Conservation (phyloP, 2,329 filamentous ascomycete genomes). For the Colletotrichum shisoi region DNA sequence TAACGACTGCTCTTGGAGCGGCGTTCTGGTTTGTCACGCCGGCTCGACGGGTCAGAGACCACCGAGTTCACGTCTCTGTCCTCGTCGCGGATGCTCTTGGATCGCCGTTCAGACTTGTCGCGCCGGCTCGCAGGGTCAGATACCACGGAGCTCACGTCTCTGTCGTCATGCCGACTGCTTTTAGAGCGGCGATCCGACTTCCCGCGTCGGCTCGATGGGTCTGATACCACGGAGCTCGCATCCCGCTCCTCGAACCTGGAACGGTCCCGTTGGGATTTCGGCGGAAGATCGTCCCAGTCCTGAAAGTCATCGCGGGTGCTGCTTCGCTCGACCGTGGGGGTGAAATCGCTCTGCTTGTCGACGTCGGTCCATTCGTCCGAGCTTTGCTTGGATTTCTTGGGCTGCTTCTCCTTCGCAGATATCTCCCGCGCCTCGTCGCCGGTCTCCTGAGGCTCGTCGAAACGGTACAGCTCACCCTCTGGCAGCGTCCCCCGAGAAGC, state of each 20-base stretch:
- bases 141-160: slow-evolving; percentile 58
- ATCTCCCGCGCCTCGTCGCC: slow-evolving; percentile 45
- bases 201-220: slow-evolving; percentile 48
- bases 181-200: slow-evolving; percentile 50
- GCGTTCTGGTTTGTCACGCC: slow-evolving; percentile 21
- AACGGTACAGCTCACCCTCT: slow-evolving; percentile 30
- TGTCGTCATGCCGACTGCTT: slow-evolving; percentile 54
- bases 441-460: slow-evolving; percentile 39
- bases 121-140: slow-evolving; percentile 53
- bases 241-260: slow-evolving; percentile 54
- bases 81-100: slow-evolving; percentile 51
- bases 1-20: slow-evolving; percentile 23
- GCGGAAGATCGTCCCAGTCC: slow-evolving; percentile 33
- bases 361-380: slow-evolving; percentile 41
- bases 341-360: slow-evolving; percentile 25
- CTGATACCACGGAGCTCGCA: slow-evolving; percentile 60
- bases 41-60: slow-evolving; percentile 44
- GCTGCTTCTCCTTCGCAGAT: slow-evolving; percentile 46
- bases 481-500: slow-evolving; percentile 5
- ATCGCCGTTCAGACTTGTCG: slow-evolving; percentile 50
- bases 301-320: slow-evolving; percentile 7
- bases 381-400: slow-evolving; percentile 42
- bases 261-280: slow-evolving; percentile 41
- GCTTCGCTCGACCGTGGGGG: slow-evolving; percentile 15
- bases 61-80: slow-evolving; percentile 58